These are phyloP conservation scores for Candida argentea DNA, from an alignment of 805 yeast genomes.

Conservation along the genomic window DNA sequence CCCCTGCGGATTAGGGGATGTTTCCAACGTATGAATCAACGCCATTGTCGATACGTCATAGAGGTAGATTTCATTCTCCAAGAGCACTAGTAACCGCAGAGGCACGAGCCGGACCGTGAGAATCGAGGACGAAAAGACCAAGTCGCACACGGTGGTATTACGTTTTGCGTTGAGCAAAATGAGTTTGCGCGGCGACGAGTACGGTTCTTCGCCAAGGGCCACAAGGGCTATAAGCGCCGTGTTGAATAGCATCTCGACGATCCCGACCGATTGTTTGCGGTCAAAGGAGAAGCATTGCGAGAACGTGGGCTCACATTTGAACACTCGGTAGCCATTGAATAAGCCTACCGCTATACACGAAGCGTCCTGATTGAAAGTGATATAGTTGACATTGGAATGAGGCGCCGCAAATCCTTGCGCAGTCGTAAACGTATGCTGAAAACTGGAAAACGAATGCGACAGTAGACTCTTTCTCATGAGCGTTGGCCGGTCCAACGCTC, in stretches of 20 bases:
- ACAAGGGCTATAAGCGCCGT: slow-evolving; percentile 82
- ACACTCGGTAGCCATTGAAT: slow-evolving; percentile 56
- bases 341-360: slow-evolving; percentile 72
- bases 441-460: too few species aligned
- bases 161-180: slow-evolving; percentile 79
- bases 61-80: slow-evolving; percentile 35
- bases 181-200: slow-evolving; percentile 69
- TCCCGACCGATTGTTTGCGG: slow-evolving; percentile 45
- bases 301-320: slow-evolving; percentile 73
- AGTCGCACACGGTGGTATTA: slow-evolving; percentile 32
- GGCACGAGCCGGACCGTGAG: slow-evolving; percentile 28
- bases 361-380: slow-evolving; percentile 79
- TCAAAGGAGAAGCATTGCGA: slow-evolving; percentile 35
- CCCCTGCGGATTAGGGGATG: slow-evolving; percentile 38
- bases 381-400: slow-evolving; percentile 32
- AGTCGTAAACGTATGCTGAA: too few species aligned
- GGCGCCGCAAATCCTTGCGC: too few species aligned
- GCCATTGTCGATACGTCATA: slow-evolving; percentile 32
- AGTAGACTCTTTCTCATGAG: too few species aligned
- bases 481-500: too few species aligned
- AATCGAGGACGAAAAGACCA: slow-evolving; percentile 32
- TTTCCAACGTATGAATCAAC: slow-evolving; percentile 34
- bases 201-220: slow-evolving; percentile 63
- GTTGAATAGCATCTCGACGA: slow-evolving; percentile 84
- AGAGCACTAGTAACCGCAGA: slow-evolving; percentile 23